phyloP scores from a whole-genome alignment of 2,329 filamentous ascomycete species.

The Zarea fungicola region DNA sequence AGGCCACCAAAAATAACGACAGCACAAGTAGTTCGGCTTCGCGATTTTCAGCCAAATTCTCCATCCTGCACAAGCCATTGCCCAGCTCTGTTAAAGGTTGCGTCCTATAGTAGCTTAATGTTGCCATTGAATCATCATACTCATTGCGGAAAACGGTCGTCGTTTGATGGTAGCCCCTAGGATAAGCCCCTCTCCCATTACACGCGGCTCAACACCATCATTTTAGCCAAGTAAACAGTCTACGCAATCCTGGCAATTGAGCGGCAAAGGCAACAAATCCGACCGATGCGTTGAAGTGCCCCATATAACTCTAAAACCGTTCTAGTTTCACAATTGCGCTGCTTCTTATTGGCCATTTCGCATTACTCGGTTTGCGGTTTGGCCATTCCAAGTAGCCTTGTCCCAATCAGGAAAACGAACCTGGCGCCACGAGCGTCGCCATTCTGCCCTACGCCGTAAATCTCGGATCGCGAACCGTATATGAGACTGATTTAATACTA shows the following conservation, averaged over 20 bases:
- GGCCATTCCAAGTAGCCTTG: background rate
- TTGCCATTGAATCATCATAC: background rate
- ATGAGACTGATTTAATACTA: background rate
- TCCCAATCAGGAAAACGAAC: constrained; percentile 10
- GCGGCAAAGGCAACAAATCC: background rate
- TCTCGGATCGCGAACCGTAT: background rate
- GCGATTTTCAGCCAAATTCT: no score
- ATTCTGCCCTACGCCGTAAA: background rate
- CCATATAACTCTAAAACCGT: background rate
- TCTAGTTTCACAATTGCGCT: background rate
- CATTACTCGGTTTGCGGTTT: background rate
- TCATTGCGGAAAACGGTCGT: background rate
- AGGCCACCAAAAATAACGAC: no score
- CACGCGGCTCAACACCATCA: no score
- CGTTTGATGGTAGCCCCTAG: background rate
- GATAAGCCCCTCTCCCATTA: no score
- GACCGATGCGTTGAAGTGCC: background rate
- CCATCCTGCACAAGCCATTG: no score
- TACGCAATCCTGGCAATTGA: no score
- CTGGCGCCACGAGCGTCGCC: background rate
- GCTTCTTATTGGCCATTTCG: constrained; percentile 1
- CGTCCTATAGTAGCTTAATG: no score
- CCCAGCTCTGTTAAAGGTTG: no score
- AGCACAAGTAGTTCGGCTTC: no score
- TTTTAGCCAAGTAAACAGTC: no score